These are phyloP conservation scores for Cytidiella melzeri DNA, from an alignment of 768 basidiomycete genomes.

Conservation along the genomic window DNA sequence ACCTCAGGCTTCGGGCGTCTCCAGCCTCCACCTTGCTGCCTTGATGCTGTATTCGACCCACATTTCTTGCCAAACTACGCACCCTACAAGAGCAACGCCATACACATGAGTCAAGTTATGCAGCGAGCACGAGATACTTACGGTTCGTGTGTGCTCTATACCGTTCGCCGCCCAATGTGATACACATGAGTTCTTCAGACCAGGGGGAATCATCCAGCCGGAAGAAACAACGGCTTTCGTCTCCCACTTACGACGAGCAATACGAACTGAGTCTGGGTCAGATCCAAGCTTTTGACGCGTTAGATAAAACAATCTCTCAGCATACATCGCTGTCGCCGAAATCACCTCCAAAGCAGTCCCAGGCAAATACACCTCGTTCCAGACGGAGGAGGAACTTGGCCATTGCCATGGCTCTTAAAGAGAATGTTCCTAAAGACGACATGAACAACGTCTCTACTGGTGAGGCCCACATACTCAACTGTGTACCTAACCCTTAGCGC, in stretches of 20 bases:
- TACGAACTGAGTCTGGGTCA: conserved; percentile 46
- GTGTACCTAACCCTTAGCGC: neutral
- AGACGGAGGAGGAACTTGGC: conserved; percentile 1
- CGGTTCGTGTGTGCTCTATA: neutral
- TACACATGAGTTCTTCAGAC: neutral
- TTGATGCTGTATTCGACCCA: too few relatives aligned
- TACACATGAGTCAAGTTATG: neutral
- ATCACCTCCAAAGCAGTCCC: neutral
- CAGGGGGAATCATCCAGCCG: neutral
- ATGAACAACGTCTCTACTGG: neutral
- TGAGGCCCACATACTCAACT: too few relatives aligned
- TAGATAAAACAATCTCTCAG: conserved; percentile 14
- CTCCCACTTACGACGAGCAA: conserved; percentile 52
- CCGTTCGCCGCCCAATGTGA: neutral
- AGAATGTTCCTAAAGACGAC: neutral
- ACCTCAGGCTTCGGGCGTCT: neutral
- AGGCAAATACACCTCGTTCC: neutral
- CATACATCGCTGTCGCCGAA: neutral
- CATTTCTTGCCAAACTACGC: neutral
- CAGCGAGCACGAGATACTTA: neutral
- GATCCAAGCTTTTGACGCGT: conserved; percentile 35
- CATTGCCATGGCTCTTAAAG: conserved; percentile 1
- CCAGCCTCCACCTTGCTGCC: too few relatives aligned
- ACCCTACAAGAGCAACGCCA: neutral
- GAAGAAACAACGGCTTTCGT: conserved; percentile 60